Evolutionary conservation across 1,284 basidiomycete species (phyloP).

Genomic region (Macrocybe sp.): DNA sequence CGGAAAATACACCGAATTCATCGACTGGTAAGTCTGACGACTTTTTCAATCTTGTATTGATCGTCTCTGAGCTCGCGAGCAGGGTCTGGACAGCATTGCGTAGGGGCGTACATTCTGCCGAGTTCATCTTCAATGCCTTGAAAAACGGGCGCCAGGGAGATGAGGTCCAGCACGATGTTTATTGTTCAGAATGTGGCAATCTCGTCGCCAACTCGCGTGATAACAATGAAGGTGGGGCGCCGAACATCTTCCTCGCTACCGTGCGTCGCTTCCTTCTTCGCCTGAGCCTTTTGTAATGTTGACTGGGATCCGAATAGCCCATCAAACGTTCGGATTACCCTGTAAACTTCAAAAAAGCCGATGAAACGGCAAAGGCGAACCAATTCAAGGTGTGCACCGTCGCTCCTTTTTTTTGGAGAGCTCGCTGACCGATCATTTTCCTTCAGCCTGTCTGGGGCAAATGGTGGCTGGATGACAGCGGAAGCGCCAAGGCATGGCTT

Average conservation of each 20-base stretch:
- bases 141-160: background rate
- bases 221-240: slow-evolving; percentile 1
- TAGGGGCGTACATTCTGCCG: slow-evolving; percentile 1
- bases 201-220: background rate
- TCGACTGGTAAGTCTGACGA: background rate
- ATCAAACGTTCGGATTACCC: no score
- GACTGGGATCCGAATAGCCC: no score
- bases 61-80: background rate
- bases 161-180: background rate
- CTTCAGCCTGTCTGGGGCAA: slow-evolving; percentile 1
- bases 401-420: background rate
- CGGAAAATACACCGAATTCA: slow-evolving; percentile 1
- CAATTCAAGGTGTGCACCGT: background rate
- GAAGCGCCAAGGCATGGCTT: slow-evolving; percentile 1
- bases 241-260: slow-evolving; percentile 2
- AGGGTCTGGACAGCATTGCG: slow-evolving; percentile 2
- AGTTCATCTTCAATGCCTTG: slow-evolving; percentile 1
- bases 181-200: slow-evolving; percentile 1
- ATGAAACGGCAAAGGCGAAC: background rate
- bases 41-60: background rate
- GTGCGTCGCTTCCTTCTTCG: background rate
- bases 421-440: background rate
- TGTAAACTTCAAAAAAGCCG: background rate
- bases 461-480: slow-evolving; percentile 3
- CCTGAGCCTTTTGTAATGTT: no score